Percentiles rank a stretch among this genome's conserved stretches.
phyloP scores from a whole-genome alignment of 2,329 filamentous ascomycete species.

The Fusarium equiseti region DNA sequence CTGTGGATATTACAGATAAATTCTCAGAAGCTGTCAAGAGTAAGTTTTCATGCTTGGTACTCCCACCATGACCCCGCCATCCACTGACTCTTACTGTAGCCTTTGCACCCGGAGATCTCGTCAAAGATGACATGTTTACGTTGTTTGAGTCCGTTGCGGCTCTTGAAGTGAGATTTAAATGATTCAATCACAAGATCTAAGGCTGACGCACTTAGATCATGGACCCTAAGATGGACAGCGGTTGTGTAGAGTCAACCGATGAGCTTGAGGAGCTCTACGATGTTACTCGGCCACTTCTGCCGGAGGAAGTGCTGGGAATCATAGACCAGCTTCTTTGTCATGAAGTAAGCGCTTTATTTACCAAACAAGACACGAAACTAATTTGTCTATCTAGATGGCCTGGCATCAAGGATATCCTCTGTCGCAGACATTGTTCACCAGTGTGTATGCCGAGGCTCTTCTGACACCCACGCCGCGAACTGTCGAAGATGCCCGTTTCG shows the following conservation, averaged over 20 bases:
- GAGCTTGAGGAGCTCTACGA: constrained; percentile 88
- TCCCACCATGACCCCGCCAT: constrained; percentile 24
- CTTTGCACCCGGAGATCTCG: constrained; percentile 81
- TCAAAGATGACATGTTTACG: constrained; percentile 95
- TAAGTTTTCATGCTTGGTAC: constrained; percentile 50
- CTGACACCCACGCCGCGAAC: constrained; percentile 75
- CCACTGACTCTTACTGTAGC: constrained; percentile 61
- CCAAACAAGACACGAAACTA: neutral
- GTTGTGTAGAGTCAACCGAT: constrained; percentile 81
- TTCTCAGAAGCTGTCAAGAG: constrained; percentile 67
- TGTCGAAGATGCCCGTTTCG: constrained; percentile 75
- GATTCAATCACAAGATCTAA: neutral
- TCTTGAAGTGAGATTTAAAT: constrained; percentile 69
- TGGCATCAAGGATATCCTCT: constrained; percentile 98
- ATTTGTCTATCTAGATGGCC: constrained; percentile 73
- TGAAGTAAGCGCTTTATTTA: constrained; percentile 68
- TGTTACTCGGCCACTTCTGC: constrained; percentile 73
- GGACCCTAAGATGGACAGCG: constrained; percentile 99
- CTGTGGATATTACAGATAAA: constrained; percentile 68
- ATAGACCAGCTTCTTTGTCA: constrained; percentile 93
- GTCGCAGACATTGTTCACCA: constrained; percentile 94
- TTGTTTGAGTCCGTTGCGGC: constrained; percentile 94
- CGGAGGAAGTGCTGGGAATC: constrained; percentile 88
- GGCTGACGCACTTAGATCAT: constrained; percentile 77
- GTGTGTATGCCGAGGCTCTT: constrained; percentile 87